These are phyloP conservation scores for Nissolia schottii DNA, from an alignment of 306 rosid species.

Conservation along the genomic window DNA sequence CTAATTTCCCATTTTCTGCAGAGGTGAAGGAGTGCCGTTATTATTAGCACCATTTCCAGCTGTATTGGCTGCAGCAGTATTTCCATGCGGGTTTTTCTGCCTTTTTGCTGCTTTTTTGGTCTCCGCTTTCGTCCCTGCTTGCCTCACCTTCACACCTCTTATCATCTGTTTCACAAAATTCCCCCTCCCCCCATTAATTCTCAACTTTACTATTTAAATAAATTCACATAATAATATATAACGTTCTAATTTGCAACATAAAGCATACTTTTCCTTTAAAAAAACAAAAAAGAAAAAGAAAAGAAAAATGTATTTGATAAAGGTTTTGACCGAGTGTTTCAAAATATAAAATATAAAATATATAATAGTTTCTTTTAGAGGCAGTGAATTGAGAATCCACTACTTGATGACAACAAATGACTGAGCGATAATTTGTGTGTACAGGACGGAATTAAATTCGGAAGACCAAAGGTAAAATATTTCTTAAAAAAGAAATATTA, in stretches of 20 bases:
- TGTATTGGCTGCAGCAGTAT: slow-evolving; percentile 29
- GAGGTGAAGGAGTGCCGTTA: slow-evolving; percentile 36
- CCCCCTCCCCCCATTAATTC: not conserved
- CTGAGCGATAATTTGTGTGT: too few relatives aligned
- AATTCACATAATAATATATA: not conserved
- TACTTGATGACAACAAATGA: too few relatives aligned
- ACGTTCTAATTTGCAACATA: not conserved
- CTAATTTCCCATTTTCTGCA: slow-evolving; percentile 19
- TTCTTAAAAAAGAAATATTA: not conserved
- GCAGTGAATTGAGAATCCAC: too few relatives aligned
- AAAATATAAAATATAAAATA: too few relatives aligned
- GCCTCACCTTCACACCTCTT: slow-evolving; percentile 93
- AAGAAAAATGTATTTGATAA: too few relatives aligned
- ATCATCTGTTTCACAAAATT: slow-evolving; percentile 50
- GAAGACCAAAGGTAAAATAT: too few relatives aligned
- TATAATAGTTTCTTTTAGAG: too few relatives aligned
- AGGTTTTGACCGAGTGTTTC: too few relatives aligned
- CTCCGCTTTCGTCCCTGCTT: slow-evolving; percentile 63
- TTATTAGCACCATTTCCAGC: slow-evolving; percentile 19
- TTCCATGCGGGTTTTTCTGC: slow-evolving; percentile 63
- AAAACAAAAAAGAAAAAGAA: too few relatives aligned
- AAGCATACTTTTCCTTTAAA: too few relatives aligned
- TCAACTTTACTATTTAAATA: not conserved
- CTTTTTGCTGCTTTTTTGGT: slow-evolving; percentile 53
- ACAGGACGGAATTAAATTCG: too few relatives aligned